phyloP scores from a whole-genome alignment of 108 stramenopile genomes.

The Skeletonema costatum region DNA sequence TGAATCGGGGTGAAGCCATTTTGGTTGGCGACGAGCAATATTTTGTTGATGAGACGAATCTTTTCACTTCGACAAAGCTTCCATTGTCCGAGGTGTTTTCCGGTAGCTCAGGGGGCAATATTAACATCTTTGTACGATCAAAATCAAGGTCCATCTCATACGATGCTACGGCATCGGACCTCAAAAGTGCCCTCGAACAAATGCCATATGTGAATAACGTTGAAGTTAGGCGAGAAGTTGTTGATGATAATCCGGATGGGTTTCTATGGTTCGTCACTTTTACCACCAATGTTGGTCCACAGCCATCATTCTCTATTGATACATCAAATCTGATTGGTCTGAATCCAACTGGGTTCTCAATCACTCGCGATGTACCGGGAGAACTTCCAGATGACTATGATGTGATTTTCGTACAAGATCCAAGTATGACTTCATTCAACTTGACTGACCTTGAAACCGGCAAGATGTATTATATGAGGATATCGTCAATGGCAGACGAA shows the following conservation, averaged over 20 bases:
- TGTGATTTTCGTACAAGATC: conserved; percentile 18
- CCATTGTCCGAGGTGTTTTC: conserved; percentile 36
- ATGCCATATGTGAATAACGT: conserved; percentile 71
- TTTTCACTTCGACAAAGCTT: conserved; percentile 35
- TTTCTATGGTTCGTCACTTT: conserved; percentile 80
- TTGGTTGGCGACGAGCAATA: conserved; percentile 39
- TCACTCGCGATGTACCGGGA: conserved; percentile 31
- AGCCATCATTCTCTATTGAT: conserved; percentile 53
- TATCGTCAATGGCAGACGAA: conserved; percentile 45
- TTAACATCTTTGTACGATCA: conserved; percentile 20
- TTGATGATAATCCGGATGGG: conserved; percentile 35
- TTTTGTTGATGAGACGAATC: conserved; percentile 33
- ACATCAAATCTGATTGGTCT: conserved; percentile 37
- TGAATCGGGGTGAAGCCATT: conserved; percentile 53
- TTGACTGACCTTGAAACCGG: conserved; percentile 49
- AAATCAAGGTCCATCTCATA: conserved; percentile 44
- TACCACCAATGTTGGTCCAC: conserved; percentile 68
- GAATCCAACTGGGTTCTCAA: conserved; percentile 37
- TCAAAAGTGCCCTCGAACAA: conserved; percentile 71
- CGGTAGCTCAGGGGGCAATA: conserved; percentile 14
- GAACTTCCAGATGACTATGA: conserved; percentile 50
- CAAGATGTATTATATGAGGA: conserved; percentile 50
- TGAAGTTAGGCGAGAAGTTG: conserved; percentile 50
- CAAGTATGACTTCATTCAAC: conserved; percentile 18
- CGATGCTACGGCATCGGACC: conserved; percentile 51